Evolutionary conservation across 805 yeast genomes (phyloP).

Genomic region (Danielia oregonensis): DNA sequence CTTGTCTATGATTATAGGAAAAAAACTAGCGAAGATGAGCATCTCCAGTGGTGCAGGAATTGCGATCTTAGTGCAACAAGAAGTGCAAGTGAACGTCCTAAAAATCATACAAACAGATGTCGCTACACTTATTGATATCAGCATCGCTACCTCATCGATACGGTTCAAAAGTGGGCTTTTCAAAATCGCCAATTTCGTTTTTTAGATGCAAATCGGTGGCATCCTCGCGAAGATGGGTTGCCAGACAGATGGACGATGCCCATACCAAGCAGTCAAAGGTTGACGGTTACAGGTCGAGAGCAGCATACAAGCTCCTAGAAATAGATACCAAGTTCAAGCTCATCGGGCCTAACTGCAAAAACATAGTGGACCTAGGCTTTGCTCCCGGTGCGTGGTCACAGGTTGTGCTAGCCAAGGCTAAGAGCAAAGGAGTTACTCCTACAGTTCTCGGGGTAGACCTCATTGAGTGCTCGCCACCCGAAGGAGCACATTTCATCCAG

Average conservation of each 20-base stretch:
- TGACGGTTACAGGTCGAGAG: conserved; percentile 70
- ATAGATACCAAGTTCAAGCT: conserved; percentile 61
- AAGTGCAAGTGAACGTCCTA: too few relatives aligned
- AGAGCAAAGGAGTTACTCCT: conserved; percentile 5
- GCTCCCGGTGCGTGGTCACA: conserved; percentile 35
- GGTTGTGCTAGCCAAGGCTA: conserved; percentile 20
- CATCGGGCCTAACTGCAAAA: conserved; percentile 47
- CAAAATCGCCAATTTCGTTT: too few relatives aligned
- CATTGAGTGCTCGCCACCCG: conserved; percentile 32
- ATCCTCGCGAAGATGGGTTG: conserved; percentile 54
- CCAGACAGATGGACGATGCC: conserved; percentile 62
- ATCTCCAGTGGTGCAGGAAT: conserved; percentile 4
- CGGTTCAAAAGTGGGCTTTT: too few relatives aligned
- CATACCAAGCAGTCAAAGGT: conserved; percentile 65
- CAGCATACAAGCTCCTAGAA: conserved; percentile 84
- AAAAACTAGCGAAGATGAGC: conserved; percentile 1
- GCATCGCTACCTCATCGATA: too few relatives aligned
- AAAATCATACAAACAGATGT: too few relatives aligned
- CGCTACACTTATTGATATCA: too few relatives aligned
- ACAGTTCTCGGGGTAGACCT: conserved; percentile 30
- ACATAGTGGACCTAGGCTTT: conserved; percentile 71
- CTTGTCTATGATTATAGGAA: conserved; percentile 1
- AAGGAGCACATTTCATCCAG: conserved; percentile 34
- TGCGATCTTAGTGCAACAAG: too few relatives aligned
- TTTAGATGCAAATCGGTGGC: conserved; percentile 12